A percentile compares a stretch with the other conserved stretches of the same genome.
These are phyloP conservation scores for Vicia villosa DNA, from an alignment of 306 rosid species.

Conservation along the genomic window DNA sequence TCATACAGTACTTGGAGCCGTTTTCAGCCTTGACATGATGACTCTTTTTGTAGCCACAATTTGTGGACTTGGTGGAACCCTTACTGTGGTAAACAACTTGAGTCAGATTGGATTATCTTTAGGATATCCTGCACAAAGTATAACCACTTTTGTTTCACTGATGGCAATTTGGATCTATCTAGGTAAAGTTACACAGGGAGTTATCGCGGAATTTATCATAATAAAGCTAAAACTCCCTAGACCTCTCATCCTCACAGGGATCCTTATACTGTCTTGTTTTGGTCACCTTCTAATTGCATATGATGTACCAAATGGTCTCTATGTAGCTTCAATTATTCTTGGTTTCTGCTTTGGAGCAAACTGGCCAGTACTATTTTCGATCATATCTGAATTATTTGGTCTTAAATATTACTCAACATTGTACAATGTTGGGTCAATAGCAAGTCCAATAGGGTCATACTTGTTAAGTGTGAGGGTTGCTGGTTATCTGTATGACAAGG, in stretches of 20 bases:
- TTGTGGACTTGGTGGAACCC: constrained; percentile 62
- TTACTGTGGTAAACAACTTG: constrained; percentile 59
- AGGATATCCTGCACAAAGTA: constrained; percentile 46
- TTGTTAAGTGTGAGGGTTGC: constrained; percentile 47
- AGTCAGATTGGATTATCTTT: constrained; percentile 64
- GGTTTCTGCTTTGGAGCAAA: constrained; percentile 84
- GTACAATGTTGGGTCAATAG: constrained; percentile 74
- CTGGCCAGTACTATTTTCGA: constrained; percentile 74
- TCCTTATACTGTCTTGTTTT: constrained; percentile 45
- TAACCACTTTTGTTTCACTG: constrained; percentile 56
- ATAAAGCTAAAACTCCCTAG: constrained; percentile 48
- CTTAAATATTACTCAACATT: constrained; percentile 71
- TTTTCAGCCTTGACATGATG: constrained; percentile 65
- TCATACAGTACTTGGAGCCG: constrained; percentile 61
- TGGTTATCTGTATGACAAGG: constrained; percentile 49
- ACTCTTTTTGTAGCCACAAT: constrained; percentile 52
- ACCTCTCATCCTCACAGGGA: constrained; percentile 49
- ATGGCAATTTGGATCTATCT: constrained; percentile 60
- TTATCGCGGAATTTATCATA: constrained; percentile 47
- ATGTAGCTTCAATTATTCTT: constrained; percentile 59
- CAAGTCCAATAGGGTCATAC: constrained; percentile 65
- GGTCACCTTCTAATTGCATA: constrained; percentile 60
- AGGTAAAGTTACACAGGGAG: constrained; percentile 51
- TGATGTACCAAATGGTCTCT: constrained; percentile 52
- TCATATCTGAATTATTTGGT: constrained; percentile 85